Evolutionary conservation across 139 green algal species (phyloP).

Genomic region (Closterium sp.): DNA sequence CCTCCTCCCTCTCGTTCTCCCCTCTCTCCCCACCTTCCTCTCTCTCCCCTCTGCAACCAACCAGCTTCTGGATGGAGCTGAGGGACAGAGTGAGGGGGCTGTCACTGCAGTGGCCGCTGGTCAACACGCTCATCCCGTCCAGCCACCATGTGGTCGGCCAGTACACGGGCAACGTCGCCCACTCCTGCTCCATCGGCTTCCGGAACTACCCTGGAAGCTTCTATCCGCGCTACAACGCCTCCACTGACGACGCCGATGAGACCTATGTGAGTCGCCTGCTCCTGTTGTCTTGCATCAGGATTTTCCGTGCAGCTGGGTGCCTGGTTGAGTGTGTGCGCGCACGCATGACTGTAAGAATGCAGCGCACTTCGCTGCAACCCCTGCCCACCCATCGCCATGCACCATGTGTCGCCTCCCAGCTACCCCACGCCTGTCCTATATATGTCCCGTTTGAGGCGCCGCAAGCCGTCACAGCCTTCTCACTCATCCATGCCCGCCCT

Average conservation of each 20-base stretch:
- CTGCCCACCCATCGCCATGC: too few relatives aligned
- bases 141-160: slow-evolving; percentile 7
- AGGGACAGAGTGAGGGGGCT: slow-evolving; percentile 6
- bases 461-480: too few relatives aligned
- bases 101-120: neutral
- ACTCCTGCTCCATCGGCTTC: slow-evolving; percentile 21
- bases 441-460: too few relatives aligned
- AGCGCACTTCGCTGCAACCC: too few relatives aligned
- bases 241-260: neutral
- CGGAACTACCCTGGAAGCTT: slow-evolving; percentile 14
- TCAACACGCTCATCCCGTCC: slow-evolving; percentile 5
- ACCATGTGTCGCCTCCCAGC: too few relatives aligned
- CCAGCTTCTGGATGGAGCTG: slow-evolving; percentile 52
- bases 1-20: neutral
- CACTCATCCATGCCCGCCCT: too few relatives aligned
- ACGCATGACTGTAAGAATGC: too few relatives aligned
- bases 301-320: too few relatives aligned
- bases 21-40: neutral
- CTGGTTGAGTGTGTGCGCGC: too few relatives aligned
- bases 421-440: too few relatives aligned
- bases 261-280: neutral
- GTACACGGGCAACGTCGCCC: slow-evolving; percentile 47
- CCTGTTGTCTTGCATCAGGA: neutral
- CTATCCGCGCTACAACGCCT: neutral
- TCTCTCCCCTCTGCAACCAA: neutral